phyloP scores from a whole-genome alignment of 108 stramenopile genomes.

The Conticribra weissflogii region DNA sequence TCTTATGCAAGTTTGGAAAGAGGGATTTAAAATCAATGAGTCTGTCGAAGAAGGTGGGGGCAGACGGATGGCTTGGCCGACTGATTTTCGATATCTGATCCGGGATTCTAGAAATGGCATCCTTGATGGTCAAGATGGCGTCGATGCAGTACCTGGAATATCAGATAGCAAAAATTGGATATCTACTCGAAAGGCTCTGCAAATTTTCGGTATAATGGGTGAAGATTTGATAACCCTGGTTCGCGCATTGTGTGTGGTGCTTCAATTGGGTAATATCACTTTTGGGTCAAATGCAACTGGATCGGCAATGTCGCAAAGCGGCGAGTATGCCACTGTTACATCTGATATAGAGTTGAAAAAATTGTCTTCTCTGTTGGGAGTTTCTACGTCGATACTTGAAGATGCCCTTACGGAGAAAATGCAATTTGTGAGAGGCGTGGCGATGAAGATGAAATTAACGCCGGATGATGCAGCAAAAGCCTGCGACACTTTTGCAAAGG shows the following conservation, averaged over 20 bases:
- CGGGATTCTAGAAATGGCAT: no score
- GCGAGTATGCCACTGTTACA: constrained; percentile 63
- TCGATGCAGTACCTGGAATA: neutral
- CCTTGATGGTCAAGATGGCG: neutral
- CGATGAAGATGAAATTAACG: constrained; percentile 77
- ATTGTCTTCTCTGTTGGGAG: constrained; percentile 80
- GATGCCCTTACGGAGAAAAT: constrained; percentile 79
- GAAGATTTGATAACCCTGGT: constrained; percentile 65
- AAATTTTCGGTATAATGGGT: constrained; percentile 68
- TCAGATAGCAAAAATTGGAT: constrained; percentile 64
- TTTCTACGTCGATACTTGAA: constrained; percentile 52
- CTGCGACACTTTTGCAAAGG: constrained; percentile 96
- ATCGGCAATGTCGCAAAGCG: constrained; percentile 54
- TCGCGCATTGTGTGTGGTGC: constrained; percentile 78
- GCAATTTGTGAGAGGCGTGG: constrained; percentile 67
- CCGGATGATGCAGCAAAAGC: constrained; percentile 78
- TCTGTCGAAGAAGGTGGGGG: constrained; percentile 54
- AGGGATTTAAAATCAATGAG: constrained; percentile 75
- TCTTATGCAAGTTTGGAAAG: constrained; percentile 64
- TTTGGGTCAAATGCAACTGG: constrained; percentile 78
- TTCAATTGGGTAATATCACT: constrained; percentile 89
- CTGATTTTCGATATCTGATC: neutral
- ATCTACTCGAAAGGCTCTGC: constrained; percentile 67
- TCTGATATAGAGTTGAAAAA: constrained; percentile 56
- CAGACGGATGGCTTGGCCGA: constrained; percentile 86